phyloP scores from a whole-genome alignment of 2,329 filamentous ascomycete genomes.

The Exophiala mesophila region DNA sequence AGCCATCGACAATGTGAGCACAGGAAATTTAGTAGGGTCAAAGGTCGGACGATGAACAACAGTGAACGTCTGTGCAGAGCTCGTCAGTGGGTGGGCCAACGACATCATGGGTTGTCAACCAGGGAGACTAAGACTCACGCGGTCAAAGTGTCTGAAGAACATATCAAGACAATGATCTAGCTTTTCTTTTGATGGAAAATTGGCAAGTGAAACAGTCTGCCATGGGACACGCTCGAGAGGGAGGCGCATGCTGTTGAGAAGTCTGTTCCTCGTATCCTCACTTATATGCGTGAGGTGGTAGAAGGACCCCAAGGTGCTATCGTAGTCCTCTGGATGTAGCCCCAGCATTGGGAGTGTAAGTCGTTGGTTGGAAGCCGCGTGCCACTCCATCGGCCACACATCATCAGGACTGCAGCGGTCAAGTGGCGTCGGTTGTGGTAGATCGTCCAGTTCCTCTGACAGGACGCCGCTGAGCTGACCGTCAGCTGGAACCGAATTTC shows the following conservation, averaged over 20 bases:
- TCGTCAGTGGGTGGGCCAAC: no score
- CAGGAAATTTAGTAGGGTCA: conserved; percentile 4
- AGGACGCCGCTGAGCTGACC: no score
- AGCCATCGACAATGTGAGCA: conserved; percentile 3
- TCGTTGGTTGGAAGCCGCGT: neutral
- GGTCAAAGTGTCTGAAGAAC: conserved; percentile 12
- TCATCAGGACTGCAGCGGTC: neutral
- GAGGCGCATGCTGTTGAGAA: neutral
- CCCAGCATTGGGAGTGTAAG: neutral
- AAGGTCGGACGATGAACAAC: conserved; percentile 12
- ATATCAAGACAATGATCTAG: conserved; percentile 12
- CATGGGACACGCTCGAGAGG: neutral
- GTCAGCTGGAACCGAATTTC: no score
- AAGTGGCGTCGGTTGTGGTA: neutral
- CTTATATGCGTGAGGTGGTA: neutral
- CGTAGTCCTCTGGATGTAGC: neutral
- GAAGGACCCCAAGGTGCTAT: neutral
- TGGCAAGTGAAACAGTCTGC: neutral
- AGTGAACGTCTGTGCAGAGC: no score
- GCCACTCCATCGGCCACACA: neutral
- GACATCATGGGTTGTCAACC: no score
- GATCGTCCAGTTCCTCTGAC: no score
- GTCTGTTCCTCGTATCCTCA: neutral
- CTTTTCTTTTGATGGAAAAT: conserved; percentile 6
- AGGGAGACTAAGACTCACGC: no score